Conservation (phyloP, 208 protist genomes). For the Trypanosoma mega region DNA sequence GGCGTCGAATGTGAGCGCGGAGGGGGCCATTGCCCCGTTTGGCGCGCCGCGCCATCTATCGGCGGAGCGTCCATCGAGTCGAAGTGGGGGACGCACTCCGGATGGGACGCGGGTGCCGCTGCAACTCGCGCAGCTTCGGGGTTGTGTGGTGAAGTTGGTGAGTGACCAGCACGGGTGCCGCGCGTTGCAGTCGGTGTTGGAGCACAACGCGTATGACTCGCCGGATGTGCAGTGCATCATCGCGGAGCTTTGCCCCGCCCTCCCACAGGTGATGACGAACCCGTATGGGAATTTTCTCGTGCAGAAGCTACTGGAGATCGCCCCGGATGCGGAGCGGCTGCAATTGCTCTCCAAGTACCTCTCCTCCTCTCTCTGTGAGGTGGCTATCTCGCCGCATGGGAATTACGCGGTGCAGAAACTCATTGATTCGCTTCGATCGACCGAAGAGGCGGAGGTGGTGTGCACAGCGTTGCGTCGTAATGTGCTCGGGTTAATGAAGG, state of each 20-base stretch:
- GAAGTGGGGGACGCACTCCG: not conserved
- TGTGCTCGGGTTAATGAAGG: conserved; percentile 86
- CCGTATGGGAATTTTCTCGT: conserved; percentile 97
- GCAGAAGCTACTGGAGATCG: conserved; percentile 90
- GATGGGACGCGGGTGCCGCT: not conserved
- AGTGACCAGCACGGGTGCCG: conserved; percentile 70
- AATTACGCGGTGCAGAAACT: conserved; percentile 96
- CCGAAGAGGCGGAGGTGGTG: conserved; percentile 70
- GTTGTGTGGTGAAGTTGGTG: conserved; percentile 23
- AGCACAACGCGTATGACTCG: conserved; percentile 32
- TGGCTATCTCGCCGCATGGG: conserved; percentile 85
- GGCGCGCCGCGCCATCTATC: too few species aligned
- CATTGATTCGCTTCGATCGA: conserved; percentile 87
- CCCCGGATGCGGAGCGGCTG: conserved; percentile 39
- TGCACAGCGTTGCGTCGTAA: conserved; percentile 37
- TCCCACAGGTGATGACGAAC: conserved; percentile 93
- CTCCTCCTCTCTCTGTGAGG: conserved; percentile 36
- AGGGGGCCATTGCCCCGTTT: too few species aligned
- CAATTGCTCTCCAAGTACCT: conserved; percentile 62
- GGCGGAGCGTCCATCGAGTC: not conserved
- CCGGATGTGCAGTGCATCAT: conserved; percentile 44
- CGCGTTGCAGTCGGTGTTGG: conserved; percentile 58
- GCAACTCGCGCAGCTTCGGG: conserved; percentile 2
- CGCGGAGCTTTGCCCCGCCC: conserved; percentile 35
- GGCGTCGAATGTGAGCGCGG: too few species aligned